Conservation (phyloP, 306 rosid species). For the Delonix regia region DNA sequence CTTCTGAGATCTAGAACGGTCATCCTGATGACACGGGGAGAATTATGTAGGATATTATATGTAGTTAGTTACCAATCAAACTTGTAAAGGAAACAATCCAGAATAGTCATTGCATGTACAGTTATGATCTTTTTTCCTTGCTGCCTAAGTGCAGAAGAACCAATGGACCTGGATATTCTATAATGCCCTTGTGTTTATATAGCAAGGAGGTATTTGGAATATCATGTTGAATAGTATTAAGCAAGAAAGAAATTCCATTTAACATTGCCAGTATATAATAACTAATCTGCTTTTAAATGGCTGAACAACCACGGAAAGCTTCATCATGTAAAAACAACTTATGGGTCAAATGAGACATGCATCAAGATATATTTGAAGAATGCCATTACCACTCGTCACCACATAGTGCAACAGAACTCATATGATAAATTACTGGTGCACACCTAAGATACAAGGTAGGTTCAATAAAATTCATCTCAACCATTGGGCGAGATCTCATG, state of each 20-base stretch:
- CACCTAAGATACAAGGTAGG: not conserved
- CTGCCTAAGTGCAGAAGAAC: not conserved
- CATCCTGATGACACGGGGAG: conserved; percentile 60
- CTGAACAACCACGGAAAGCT: conserved; percentile 13
- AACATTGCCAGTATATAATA: conserved; percentile 1
- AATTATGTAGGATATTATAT: conserved; percentile 10
- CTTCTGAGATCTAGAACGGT: conserved; percentile 66
- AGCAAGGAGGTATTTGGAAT: not conserved
- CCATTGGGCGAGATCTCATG: not conserved
- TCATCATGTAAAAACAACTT: not conserved
- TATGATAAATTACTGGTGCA: conserved; percentile 8
- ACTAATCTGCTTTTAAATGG: not conserved
- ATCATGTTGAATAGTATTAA: not conserved
- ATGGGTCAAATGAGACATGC: not conserved
- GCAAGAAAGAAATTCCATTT: not conserved
- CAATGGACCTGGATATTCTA: not conserved
- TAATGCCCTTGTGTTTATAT: not conserved
- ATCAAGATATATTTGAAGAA: not conserved
- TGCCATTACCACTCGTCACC: not conserved
- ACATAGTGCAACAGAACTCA: conserved; percentile 4
- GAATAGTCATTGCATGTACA: conserved; percentile 7
- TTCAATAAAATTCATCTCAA: not conserved
- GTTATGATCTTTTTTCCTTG: not conserved
- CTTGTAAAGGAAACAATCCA: not conserved
- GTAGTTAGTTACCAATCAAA: conserved; percentile 22